These are phyloP conservation scores for Penicillium sp. DNA, from an alignment of 2,329 filamentous ascomycete species.

Conservation along the genomic window DNA sequence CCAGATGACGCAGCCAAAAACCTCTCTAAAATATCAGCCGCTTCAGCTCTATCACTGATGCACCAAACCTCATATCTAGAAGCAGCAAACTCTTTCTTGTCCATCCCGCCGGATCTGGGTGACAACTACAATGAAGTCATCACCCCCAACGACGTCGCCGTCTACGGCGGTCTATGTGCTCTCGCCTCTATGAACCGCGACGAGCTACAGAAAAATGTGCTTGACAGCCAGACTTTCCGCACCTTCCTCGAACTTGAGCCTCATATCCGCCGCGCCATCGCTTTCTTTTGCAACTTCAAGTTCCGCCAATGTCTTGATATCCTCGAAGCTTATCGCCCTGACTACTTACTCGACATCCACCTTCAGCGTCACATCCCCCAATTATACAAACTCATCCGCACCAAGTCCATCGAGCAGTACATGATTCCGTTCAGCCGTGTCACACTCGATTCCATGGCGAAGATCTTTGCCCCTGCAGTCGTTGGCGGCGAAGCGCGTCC, in stretches of 20 bases:
- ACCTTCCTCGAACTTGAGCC: slow-evolving; percentile 88
- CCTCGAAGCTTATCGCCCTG: slow-evolving; percentile 73
- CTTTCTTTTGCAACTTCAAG: slow-evolving; percentile 83
- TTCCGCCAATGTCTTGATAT: slow-evolving; percentile 82
- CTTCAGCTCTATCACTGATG: slow-evolving; percentile 61
- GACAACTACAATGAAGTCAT: slow-evolving; percentile 67
- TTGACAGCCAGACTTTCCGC: slow-evolving; percentile 79
- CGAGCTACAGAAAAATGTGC: slow-evolving; percentile 70
- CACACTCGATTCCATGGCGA: slow-evolving; percentile 72
- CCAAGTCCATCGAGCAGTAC: slow-evolving; percentile 91
- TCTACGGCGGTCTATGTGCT: slow-evolving; percentile 87
- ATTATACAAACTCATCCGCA: slow-evolving; percentile 73
- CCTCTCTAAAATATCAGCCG: slow-evolving; percentile 64
- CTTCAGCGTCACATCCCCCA: slow-evolving; percentile 69
- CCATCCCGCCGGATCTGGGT: slow-evolving; percentile 57
- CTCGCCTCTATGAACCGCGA: slow-evolving; percentile 83
- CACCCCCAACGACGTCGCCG: slow-evolving; percentile 81
- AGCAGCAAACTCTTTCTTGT: slow-evolving; percentile 70
- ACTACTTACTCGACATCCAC: slow-evolving; percentile 89
- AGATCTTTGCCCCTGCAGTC: slow-evolving; percentile 63
- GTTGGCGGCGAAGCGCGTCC: slow-evolving; percentile 50
- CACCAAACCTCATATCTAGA: slow-evolving; percentile 57
- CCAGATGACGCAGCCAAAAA: slow-evolving; percentile 58
- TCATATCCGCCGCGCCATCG: slow-evolving; percentile 87
- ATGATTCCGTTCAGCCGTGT: slow-evolving; percentile 87